phyloP scores from a whole-genome alignment of 768 basidiomycete genomes.

The Hygrocybe punicea region DNA sequence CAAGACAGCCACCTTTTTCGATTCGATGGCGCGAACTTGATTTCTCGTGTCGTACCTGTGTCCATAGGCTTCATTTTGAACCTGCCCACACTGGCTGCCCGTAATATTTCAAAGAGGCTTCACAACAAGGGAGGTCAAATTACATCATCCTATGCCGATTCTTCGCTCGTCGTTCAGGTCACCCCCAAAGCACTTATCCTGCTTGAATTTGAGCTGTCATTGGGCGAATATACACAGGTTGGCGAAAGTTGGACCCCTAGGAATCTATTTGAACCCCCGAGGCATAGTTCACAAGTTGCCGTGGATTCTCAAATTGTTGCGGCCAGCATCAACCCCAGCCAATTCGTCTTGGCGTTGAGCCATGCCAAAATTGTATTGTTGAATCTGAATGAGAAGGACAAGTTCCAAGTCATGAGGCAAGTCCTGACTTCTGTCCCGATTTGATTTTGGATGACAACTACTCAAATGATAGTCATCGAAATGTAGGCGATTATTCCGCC shows the following conservation, averaged over 20 bases:
- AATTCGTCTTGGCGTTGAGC: conserved; percentile 58
- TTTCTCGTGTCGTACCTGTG: conserved; percentile 37
- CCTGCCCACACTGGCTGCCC: conserved; percentile 59
- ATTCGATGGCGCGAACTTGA: conserved; percentile 45
- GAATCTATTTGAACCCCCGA: background rate
- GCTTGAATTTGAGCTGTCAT: conserved; percentile 50
- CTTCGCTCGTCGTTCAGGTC: conserved; percentile 68
- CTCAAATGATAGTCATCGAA: background rate
- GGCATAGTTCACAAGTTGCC: conserved; percentile 4
- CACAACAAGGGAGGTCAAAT: conserved; percentile 26
- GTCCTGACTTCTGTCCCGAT: conserved; percentile 8
- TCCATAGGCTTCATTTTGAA: conserved; percentile 45
- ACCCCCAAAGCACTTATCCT: conserved; percentile 55
- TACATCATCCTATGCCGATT: conserved; percentile 37
- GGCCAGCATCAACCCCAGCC: conserved; percentile 66
- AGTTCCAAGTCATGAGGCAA: conserved; percentile 34
- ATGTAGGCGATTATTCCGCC: background rate
- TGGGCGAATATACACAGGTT: conserved; percentile 42
- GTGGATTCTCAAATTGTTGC: conserved; percentile 52
- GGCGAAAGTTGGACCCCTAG: conserved; percentile 39
- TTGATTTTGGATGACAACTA: background rate
- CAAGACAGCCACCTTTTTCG: conserved; percentile 53
- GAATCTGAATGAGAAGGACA: conserved; percentile 41
- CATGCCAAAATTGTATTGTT: conserved; percentile 53
- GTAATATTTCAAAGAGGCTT: conserved; percentile 47